Evolutionary conservation across 2,329 filamentous ascomycete genomes (phyloP).

Genomic region (Fusarium sp.): DNA sequence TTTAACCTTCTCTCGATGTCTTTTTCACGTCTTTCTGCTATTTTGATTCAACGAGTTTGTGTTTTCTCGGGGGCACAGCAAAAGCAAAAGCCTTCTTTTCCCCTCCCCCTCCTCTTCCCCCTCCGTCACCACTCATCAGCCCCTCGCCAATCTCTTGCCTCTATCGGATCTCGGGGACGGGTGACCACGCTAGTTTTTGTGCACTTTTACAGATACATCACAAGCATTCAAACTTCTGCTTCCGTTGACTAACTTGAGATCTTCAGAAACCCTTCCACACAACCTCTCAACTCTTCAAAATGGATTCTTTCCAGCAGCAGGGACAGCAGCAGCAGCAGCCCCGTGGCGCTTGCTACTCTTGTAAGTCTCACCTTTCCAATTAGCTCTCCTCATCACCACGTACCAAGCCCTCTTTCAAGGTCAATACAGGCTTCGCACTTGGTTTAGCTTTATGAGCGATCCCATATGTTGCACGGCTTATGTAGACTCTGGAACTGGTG

Average conservation of each 20-base stretch:
- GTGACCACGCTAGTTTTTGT: slow-evolving; percentile 34
- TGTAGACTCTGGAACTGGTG: neutral
- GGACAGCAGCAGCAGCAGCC: slow-evolving; percentile 44
- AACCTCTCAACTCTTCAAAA: slow-evolving; percentile 49
- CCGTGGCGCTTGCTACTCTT: slow-evolving; percentile 66
- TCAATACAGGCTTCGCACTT: slow-evolving; percentile 1
- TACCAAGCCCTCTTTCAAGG: slow-evolving; percentile 1
- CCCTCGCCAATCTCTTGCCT: slow-evolving; percentile 49
- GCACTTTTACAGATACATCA: slow-evolving; percentile 9
- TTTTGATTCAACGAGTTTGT: slow-evolving; percentile 13
- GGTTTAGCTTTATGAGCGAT: neutral
- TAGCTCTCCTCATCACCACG: neutral
- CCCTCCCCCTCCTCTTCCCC: slow-evolving; percentile 21
- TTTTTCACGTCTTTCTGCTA: slow-evolving; percentile 14
- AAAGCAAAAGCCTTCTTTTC: slow-evolving; percentile 6
- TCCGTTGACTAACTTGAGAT: slow-evolving; percentile 32
- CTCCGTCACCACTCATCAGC: slow-evolving; percentile 39
- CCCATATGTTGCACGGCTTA: slow-evolving; percentile 1
- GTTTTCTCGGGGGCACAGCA: slow-evolving; percentile 13
- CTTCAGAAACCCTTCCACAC: slow-evolving; percentile 32
- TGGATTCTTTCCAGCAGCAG: slow-evolving; percentile 55
- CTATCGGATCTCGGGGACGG: slow-evolving; percentile 45
- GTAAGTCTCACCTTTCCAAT: slow-evolving; percentile 54
- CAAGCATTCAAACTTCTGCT: neutral
- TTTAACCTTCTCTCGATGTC: neutral